These are phyloP conservation scores for Penicillium turbatum DNA, from an alignment of 495 filamentous ascomycete species.

Conservation along the genomic window DNA sequence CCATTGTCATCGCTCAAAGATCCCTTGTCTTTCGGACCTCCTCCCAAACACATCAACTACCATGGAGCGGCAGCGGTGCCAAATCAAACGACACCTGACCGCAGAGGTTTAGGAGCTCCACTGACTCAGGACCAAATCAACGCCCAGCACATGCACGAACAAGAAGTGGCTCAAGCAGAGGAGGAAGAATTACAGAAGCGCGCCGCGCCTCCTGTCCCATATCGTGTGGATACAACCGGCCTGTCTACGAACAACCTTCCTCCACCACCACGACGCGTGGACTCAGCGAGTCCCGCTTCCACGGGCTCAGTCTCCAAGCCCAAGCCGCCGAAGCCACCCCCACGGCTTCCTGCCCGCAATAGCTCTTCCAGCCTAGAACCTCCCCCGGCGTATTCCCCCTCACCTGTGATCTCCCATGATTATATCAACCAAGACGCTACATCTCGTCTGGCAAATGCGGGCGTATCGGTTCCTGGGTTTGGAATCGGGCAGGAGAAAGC, in stretches of 20 bases:
- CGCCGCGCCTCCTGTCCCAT: slow-evolving; percentile 59
- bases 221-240: slow-evolving; percentile 65
- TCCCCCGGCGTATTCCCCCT: slow-evolving; percentile 49
- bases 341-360: slow-evolving; percentile 69
- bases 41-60: slow-evolving; percentile 65
- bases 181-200: slow-evolving; percentile 42
- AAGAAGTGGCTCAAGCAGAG: slow-evolving; percentile 31
- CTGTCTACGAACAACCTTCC: slow-evolving; percentile 64
- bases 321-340: slow-evolving; percentile 57
- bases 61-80: slow-evolving; percentile 47
- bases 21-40: slow-evolving; percentile 77
- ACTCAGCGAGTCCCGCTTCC: slow-evolving; percentile 38
- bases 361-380: slow-evolving; percentile 47
- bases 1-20: slow-evolving; percentile 80
- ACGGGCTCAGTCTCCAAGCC: slow-evolving; percentile 34
- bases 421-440: slow-evolving; percentile 66
- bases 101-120: slow-evolving; percentile 46
- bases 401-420: slow-evolving; percentile 30
- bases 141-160: slow-evolving; percentile 27
- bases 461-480: slow-evolving; percentile 76
- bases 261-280: slow-evolving; percentile 60
- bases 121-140: slow-evolving; percentile 38
- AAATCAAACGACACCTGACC: slow-evolving; percentile 46
- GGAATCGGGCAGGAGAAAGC: slow-evolving; percentile 54
- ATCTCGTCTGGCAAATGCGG: slow-evolving; percentile 65